These are phyloP conservation scores for Choanephora cucurbitarum DNA, from an alignment of 371 early-diverging fungal genomes.

Conservation along the genomic window DNA sequence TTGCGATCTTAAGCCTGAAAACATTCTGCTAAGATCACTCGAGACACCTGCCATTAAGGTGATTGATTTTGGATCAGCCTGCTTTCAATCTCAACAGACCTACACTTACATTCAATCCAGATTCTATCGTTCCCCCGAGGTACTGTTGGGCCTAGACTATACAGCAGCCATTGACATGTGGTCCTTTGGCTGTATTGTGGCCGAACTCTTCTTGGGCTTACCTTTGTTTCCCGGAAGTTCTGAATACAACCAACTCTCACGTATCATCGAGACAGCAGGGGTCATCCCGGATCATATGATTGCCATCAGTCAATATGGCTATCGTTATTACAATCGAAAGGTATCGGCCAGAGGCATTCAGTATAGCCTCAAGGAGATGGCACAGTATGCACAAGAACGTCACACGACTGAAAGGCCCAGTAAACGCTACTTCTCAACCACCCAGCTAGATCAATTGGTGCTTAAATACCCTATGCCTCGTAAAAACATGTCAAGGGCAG, in stretches of 20 bases:
- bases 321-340: slow-evolving; percentile 71
- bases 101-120: slow-evolving; percentile 94
- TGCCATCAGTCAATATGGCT: slow-evolving; percentile 77
- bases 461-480: slow-evolving; percentile 75
- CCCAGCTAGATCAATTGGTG: slow-evolving; percentile 80
- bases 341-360: slow-evolving; percentile 25
- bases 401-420: slow-evolving; percentile 76
- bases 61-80: slow-evolving; percentile 97
- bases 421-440: slow-evolving; percentile 84
- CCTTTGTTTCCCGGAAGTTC: slow-evolving; percentile 95
- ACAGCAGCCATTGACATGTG: slow-evolving; percentile 95
- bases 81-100: slow-evolving; percentile 81
- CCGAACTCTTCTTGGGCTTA: slow-evolving; percentile 85
- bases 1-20: slow-evolving; percentile 99
- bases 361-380: slow-evolving; percentile 78
- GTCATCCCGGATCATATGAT: slow-evolving; percentile 84
- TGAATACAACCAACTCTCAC: slow-evolving; percentile 87
- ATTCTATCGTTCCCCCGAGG: slow-evolving; percentile 96
- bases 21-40: slow-evolving; percentile 85
- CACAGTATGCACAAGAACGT: slow-evolving; percentile 76
- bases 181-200: slow-evolving; percentile 96
- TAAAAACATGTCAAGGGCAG: slow-evolving; percentile 59
- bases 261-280: slow-evolving; percentile 88
- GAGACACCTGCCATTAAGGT: slow-evolving; percentile 90
- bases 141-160: slow-evolving; percentile 85